Percentiles rank a stretch among this genome's conserved stretches.
phyloP scores from a whole-genome alignment of 2,329 filamentous ascomycete genomes.

The Didymella keratinophila region DNA sequence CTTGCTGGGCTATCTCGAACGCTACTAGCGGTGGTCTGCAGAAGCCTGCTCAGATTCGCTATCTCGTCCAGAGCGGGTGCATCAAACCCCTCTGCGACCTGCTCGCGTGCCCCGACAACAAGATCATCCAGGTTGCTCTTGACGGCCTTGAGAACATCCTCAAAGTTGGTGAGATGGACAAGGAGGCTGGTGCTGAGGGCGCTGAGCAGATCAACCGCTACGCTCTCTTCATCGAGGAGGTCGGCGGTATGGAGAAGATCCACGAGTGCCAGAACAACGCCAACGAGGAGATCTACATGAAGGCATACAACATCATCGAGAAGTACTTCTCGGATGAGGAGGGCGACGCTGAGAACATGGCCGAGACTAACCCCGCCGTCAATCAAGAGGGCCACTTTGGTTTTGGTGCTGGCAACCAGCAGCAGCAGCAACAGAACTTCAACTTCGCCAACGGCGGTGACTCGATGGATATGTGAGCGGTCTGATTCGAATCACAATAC shows the following conservation, averaged over 20 bases:
- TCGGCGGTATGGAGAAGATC: slow-evolving; percentile 99
- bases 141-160: slow-evolving; percentile 99
- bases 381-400: slow-evolving; percentile 80
- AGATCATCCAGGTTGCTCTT: slow-evolving; percentile 98
- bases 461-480: slow-evolving; percentile 75
- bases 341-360: slow-evolving; percentile 77
- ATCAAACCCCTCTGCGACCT: slow-evolving; percentile 98
- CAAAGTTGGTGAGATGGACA: slow-evolving; percentile 99
- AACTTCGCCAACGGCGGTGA: slow-evolving; percentile 86
- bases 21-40: slow-evolving; percentile 96
- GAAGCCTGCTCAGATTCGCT: slow-evolving; percentile 98
- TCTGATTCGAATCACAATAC: background rate
- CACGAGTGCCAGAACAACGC: slow-evolving; percentile 99
- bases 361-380: slow-evolving; percentile 77
- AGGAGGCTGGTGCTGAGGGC: slow-evolving; percentile 76
- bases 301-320: slow-evolving; percentile 99
- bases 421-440: slow-evolving; percentile 78
- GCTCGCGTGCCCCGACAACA: slow-evolving; percentile 95
- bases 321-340: slow-evolving; percentile 99
- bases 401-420: slow-evolving; percentile 69
- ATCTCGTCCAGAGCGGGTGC: slow-evolving; percentile 90
- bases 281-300: slow-evolving; percentile 99
- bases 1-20: slow-evolving; percentile 99
- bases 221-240: slow-evolving; percentile 97
- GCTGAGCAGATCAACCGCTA: slow-evolving; percentile 87